phyloP scores from a whole-genome alignment of 1,284 basidiomycete genomes.

The Trametes pubescens region DNA sequence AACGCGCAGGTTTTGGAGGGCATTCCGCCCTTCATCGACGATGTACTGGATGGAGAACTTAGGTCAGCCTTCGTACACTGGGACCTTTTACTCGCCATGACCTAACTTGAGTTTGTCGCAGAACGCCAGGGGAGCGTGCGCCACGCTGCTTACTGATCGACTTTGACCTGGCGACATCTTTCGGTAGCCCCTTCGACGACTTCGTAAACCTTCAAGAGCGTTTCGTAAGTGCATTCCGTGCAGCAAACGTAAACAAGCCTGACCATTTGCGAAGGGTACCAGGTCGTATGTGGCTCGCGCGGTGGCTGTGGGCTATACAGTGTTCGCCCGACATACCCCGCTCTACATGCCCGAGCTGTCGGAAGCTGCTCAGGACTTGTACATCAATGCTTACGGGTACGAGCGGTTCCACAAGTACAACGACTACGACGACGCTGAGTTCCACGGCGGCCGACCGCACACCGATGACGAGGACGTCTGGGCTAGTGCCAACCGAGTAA shows the following conservation, averaged over 20 bases:
- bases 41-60: background rate
- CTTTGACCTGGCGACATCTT: background rate
- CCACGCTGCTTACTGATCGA: slow-evolving; percentile 14
- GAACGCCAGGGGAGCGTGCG: background rate
- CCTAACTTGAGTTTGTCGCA: background rate
- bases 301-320: background rate
- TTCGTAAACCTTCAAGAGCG: background rate
- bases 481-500: background rate
- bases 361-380: background rate
- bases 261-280: background rate
- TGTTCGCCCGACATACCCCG: background rate
- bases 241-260: background rate
- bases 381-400: slow-evolving; percentile 4
- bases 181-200: background rate
- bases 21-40: slow-evolving; percentile 6
- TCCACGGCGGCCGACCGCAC: slow-evolving; percentile 3
- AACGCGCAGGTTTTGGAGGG: slow-evolving; percentile 1
- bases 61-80: background rate
- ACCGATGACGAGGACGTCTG: background rate
- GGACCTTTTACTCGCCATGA: background rate
- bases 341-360: slow-evolving; percentile 9
- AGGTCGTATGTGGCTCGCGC: slow-evolving; percentile 4
- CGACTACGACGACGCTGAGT: background rate
- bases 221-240: background rate
- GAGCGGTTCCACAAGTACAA: slow-evolving; percentile 6